Evolutionary conservation across 495 filamentous ascomycete species (phyloP), one percentile per base, ranked within the genome.

Genomic region (Thermochaetoides thermophila): DNA sequence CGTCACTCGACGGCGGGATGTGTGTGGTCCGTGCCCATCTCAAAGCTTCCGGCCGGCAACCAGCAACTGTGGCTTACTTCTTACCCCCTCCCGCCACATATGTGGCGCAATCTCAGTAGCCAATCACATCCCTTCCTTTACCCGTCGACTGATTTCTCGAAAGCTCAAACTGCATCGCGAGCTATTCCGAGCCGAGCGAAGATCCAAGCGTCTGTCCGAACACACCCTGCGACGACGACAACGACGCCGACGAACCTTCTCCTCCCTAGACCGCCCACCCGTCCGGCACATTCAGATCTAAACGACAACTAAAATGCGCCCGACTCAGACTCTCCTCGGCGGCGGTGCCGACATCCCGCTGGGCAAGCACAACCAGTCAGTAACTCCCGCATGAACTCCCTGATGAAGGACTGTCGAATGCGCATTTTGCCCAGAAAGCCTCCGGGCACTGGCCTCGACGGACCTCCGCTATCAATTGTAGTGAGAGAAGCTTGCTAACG

Each of bases 231-330:
- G 21, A 6, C 21, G 21, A 24, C 21, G 21, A 24, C 21, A 24
- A 24, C 17, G 19, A 14, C 43, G 31, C 24, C 40, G 32, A 20
- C 48, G 43, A 52, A 56, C 27, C 32, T 11, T 24, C 21, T 24
- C 29, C 20, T 29, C 23, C 13, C 40, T 31, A 43, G 26, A 40
- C n/a, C n/a, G n/a, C n/a, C n/a, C n/a, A n/a, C n/a, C n/a, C n/a
- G n/a, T n/a, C n/a, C n/a, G n/a, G n/a, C n/a, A n/a, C n/a, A n/a
- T n/a, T n/a, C n/a, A n/a, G n/a, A n/a, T n/a, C n/a, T n/a, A n/a
- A n/a, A n/a, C n/a, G n/a, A n/a, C n/a, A n/a, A n/a, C n/a, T 59
- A 77, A 56, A 58, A 89, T 89, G 82, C 60, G 59, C 38, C 67
- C 68, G 52, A 62, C 68, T 46, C 61, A 63, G 40, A 43, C 37